These are phyloP conservation scores for Epichloe sp. DNA, from an alignment of 2,329 filamentous ascomycete species.

Conservation along the genomic window DNA sequence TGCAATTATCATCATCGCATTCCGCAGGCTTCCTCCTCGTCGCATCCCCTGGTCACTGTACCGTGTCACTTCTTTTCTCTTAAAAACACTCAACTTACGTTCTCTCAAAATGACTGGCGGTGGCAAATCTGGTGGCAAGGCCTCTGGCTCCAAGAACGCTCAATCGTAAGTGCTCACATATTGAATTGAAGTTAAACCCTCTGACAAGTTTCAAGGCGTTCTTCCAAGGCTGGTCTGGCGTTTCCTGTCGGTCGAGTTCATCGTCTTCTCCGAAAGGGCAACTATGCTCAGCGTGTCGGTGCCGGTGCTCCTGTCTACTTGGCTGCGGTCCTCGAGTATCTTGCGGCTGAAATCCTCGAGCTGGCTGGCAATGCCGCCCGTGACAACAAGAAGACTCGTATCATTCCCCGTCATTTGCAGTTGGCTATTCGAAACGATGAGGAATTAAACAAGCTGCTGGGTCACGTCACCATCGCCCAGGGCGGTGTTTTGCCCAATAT, in stretches of 20 bases:
- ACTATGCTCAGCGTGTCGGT: conserved; percentile 99
- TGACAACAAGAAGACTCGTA: conserved; percentile 99
- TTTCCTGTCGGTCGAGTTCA: conserved; percentile 99
- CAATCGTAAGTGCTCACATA: conserved; percentile 67
- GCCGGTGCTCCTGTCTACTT: conserved; percentile 96
- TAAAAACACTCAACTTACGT: conserved; percentile 10
- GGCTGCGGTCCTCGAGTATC: conserved; percentile 93
- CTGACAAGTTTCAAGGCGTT: conserved; percentile 52
- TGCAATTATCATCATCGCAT: conserved; percentile 25
- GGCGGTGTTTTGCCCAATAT: conserved; percentile 96
- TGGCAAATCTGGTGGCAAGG: conserved; percentile 99
- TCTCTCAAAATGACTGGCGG: conserved; percentile 95
- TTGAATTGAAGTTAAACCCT: not conserved
- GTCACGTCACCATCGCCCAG: conserved; percentile 92
- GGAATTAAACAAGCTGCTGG: conserved; percentile 97
- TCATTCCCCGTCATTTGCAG: conserved; percentile 97
- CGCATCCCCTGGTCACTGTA: conserved; percentile 7
- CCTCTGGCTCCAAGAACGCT: conserved; percentile 96
- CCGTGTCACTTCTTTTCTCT: not conserved
- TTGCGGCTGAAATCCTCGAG: conserved; percentile 97
- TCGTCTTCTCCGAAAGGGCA: conserved; percentile 96
- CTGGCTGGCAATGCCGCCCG: conserved; percentile 96
- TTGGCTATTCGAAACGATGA: conserved; percentile 99
- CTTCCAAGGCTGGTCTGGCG: conserved; percentile 96
- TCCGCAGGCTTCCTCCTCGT: conserved; percentile 15